phyloP scores from a whole-genome alignment of 345 rosid species.

The Euphorbia peplus region DNA sequence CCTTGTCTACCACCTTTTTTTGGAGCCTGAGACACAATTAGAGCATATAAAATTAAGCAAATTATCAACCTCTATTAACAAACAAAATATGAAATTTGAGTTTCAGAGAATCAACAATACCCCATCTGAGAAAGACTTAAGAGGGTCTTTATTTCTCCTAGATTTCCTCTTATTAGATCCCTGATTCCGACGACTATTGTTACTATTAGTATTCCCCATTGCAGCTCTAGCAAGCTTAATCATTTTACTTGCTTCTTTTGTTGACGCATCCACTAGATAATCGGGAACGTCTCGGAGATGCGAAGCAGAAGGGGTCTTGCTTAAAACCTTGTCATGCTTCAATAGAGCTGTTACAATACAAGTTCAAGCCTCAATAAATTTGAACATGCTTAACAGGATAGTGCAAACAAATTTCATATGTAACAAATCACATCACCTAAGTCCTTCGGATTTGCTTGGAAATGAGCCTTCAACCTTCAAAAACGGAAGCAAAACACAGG shows the following conservation, averaged over 20 bases:
- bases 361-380: slow-evolving; percentile 3
- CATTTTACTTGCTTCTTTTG: slow-evolving; percentile 85
- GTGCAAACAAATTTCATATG: not conserved
- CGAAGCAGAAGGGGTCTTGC: slow-evolving; percentile 65
- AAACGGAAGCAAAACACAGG: slow-evolving; percentile 8
- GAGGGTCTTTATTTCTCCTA: slow-evolving; percentile 59
- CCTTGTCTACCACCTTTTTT: slow-evolving; percentile 38
- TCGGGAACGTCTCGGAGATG: slow-evolving; percentile 73
- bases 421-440: slow-evolving; percentile 36
- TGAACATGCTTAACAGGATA: not conserved
- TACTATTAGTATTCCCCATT: slow-evolving; percentile 52
- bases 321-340: slow-evolving; percentile 76
- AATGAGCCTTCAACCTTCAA: slow-evolving; percentile 82
- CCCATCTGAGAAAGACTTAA: slow-evolving; percentile 49
- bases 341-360: slow-evolving; percentile 51
- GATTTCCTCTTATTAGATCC: slow-evolving; percentile 48
- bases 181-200: slow-evolving; percentile 35
- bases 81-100: not conserved
- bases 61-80: not conserved
- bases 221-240: slow-evolving; percentile 81
- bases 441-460: slow-evolving; percentile 80
- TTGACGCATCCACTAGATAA: slow-evolving; percentile 64
- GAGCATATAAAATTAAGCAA: not conserved
- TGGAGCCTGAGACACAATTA: slow-evolving; percentile 26
- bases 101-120: slow-evolving; percentile 27